A percentile compares a stretch with the other conserved stretches of the same genome.
Evolutionary conservation across 257 asterid genomes (phyloP).

Genomic region (Solanum tacnaense): DNA sequence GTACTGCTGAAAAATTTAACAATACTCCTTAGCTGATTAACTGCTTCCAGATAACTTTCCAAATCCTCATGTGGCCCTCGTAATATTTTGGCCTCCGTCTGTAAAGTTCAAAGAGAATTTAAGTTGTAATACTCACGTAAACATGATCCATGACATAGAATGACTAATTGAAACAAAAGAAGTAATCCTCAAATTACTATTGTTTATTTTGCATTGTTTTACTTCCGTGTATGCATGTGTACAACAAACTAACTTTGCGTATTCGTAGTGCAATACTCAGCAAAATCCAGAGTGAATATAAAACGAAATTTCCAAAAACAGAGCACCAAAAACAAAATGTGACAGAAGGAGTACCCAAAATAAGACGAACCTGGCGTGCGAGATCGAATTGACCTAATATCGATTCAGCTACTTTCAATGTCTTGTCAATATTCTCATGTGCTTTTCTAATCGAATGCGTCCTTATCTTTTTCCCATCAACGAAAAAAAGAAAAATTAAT

Average conservation of each 20-base stretch:
- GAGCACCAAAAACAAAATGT: neutral
- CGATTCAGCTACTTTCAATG: slow-evolving; percentile 62
- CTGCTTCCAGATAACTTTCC: slow-evolving; percentile 86
- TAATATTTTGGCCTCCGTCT: slow-evolving; percentile 93
- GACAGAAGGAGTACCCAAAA: neutral
- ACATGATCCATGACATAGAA: neutral
- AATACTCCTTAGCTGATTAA: slow-evolving; percentile 65
- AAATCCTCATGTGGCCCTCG: slow-evolving; percentile 94
- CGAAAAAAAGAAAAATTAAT: neutral
- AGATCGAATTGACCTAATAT: slow-evolving; percentile 71
- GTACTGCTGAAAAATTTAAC: slow-evolving; percentile 50
- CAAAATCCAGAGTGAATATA: neutral
- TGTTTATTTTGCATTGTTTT: too few relatives aligned
- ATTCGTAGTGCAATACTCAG: neutral
- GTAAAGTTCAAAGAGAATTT: slow-evolving; percentile 13
- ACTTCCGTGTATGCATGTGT: too few relatives aligned
- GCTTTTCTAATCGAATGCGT: slow-evolving; percentile 91
- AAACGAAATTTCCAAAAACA: neutral
- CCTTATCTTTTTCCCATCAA: slow-evolving; percentile 32
- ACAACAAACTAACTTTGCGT: neutral
- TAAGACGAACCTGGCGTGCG: slow-evolving; percentile 55
- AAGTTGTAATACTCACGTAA: neutral
- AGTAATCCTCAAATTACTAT: neutral
- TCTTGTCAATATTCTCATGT: slow-evolving; percentile 80
- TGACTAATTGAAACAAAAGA: neutral